Conservation (phyloP, 345 rosid species). For the Arabidopsis suecica region DNA sequence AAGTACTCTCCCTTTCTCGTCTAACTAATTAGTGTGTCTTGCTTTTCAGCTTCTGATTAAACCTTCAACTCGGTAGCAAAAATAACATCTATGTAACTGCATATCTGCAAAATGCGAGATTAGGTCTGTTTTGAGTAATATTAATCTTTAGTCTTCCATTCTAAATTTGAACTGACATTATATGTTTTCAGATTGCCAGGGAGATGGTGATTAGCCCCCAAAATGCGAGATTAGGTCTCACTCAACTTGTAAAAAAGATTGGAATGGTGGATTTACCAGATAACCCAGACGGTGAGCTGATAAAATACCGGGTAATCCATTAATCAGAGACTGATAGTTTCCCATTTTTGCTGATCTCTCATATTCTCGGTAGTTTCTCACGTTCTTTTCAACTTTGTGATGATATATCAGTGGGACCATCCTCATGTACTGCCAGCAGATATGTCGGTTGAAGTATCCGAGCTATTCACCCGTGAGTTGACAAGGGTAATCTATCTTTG, state of each 20-base stretch:
- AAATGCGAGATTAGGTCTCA: slow-evolving; percentile 80
- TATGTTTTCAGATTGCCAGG: slow-evolving; percentile 75
- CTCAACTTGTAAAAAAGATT: slow-evolving; percentile 71
- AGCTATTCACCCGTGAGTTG: slow-evolving; percentile 87
- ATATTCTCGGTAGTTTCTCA: not conserved
- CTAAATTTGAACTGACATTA: slow-evolving; percentile 19
- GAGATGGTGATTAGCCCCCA: slow-evolving; percentile 99
- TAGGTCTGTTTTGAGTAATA: not conserved
- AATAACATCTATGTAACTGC: slow-evolving; percentile 3
- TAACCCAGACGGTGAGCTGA: slow-evolving; percentile 74
- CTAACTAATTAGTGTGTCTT: not conserved
- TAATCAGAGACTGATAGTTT: slow-evolving; percentile 20
- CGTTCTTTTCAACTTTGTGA: slow-evolving; percentile 8
- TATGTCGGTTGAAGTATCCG: slow-evolving; percentile 93
- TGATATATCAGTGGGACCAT: slow-evolving; percentile 78
- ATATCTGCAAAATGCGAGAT: slow-evolving; percentile 12
- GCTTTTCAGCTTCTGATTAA: slow-evolving; percentile 1
- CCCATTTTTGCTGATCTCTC: slow-evolving; percentile 11
- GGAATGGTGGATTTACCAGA: slow-evolving; percentile 77
- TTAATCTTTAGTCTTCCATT: not conserved
- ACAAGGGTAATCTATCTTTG: slow-evolving; percentile 66
- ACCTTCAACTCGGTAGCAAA: slow-evolving; percentile 3
- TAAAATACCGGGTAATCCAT: slow-evolving; percentile 76
- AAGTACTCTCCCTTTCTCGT: slow-evolving; percentile 30
- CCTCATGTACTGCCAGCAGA: slow-evolving; percentile 82